Conservation (phyloP, 106 monocot species). For the Dendrobium nobile region DNA sequence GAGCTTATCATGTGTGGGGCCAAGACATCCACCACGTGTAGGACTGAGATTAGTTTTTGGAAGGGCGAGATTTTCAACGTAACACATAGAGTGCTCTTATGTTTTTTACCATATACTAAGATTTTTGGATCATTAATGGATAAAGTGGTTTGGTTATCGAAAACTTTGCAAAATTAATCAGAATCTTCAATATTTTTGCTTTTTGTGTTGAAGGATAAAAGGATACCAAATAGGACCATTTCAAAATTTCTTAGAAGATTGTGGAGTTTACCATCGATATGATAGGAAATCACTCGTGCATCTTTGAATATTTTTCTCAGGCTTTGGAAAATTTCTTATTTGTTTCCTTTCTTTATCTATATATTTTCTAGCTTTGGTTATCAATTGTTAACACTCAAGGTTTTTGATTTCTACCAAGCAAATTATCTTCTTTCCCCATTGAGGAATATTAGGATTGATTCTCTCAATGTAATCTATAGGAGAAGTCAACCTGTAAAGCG, state of each 20-base stretch:
- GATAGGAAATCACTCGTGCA: background rate
- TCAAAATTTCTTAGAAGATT: background rate
- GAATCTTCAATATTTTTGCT: no score
- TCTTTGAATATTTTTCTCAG: background rate
- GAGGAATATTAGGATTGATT: background rate
- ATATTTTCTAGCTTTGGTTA: no score
- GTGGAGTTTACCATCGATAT: background rate
- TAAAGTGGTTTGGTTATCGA: background rate
- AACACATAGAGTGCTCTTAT: no score
- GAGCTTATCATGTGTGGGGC: no score
- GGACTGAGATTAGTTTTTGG: no score
- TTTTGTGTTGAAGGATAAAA: no score
- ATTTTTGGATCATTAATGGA: background rate
- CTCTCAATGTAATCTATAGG: background rate
- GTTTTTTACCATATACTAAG: no score
- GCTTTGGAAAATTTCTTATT: background rate
- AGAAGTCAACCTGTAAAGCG: background rate
- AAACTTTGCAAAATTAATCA: background rate
- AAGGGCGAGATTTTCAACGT: no score
- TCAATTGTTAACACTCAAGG: no score
- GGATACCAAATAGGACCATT: no score
- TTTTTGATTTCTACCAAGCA: background rate
- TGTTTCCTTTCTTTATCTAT: no score
- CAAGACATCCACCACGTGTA: no score
- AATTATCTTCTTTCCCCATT: background rate